phyloP scores from a whole-genome alignment of 257 asterid genomes.

The Gentiana macrophylla region DNA sequence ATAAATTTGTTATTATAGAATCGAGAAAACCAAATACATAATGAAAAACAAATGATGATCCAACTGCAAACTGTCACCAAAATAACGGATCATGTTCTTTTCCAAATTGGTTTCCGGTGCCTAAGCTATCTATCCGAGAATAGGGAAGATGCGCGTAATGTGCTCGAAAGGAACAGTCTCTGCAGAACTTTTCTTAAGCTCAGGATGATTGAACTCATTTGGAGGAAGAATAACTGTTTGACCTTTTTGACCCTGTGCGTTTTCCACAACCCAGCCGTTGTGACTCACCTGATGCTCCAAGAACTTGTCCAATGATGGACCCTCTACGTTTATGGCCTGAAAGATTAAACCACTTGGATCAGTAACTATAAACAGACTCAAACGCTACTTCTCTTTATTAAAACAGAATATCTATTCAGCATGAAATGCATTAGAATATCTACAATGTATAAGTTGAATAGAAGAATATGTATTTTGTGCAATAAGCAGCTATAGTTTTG shows the following conservation, averaged over 20 bases:
- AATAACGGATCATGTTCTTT: no score
- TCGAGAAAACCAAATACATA: no score
- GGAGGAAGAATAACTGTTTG: constrained; percentile 50
- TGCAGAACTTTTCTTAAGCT: constrained; percentile 54
- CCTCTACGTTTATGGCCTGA: constrained; percentile 78
- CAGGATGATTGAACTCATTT: constrained; percentile 71
- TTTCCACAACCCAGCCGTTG: constrained; percentile 61
- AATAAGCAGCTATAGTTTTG: neutral
- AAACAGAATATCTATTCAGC: no score
- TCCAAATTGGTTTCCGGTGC: no score
- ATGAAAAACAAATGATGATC: no score
- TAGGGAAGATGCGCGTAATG: constrained; percentile 66
- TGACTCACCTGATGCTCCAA: constrained; percentile 54
- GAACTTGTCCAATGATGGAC: constrained; percentile 65
- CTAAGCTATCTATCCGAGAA: constrained; percentile 34
- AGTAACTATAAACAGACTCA: no score
- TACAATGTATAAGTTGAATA: no score
- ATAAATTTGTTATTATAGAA: no score
- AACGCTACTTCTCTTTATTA: no score
- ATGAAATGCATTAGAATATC: no score
- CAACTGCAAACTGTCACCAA: no score
- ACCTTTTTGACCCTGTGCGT: constrained; percentile 35
- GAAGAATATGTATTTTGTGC: no score
- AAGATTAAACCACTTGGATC: neutral
- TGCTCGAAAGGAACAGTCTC: constrained; percentile 63